Evolutionary conservation across 2,329 filamentous ascomycete species (phyloP).

Genomic region (Pseudogymnoascus sp.): DNA sequence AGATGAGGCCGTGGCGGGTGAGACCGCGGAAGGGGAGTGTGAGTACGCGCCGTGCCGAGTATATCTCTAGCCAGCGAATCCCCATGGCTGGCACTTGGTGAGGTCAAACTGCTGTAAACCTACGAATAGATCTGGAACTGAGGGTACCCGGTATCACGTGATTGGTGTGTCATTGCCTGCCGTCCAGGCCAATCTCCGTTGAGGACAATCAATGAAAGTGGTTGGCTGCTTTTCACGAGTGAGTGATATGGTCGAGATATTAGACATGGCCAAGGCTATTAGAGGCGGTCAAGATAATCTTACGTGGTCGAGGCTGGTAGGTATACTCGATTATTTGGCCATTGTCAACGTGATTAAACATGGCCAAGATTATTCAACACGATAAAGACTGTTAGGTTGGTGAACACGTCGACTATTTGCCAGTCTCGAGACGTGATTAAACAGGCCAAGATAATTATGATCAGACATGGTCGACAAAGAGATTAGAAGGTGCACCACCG

Average conservation of each 20-base stretch:
- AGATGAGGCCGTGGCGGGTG: background rate
- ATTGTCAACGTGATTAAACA: background rate
- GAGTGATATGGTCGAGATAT: background rate
- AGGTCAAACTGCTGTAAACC: background rate
- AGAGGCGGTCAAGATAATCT: background rate
- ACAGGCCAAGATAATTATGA: background rate
- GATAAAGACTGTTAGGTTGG: too few relatives aligned
- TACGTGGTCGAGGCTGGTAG: background rate
- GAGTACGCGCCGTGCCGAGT: background rate
- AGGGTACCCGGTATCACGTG: background rate
- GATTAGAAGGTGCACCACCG: background rate
- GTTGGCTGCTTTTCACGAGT: background rate
- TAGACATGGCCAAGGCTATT: background rate
- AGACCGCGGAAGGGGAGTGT: background rate
- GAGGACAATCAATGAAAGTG: background rate
- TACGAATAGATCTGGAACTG: background rate
- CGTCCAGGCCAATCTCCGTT: background rate
- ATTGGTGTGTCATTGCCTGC: background rate
- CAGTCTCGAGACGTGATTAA: background rate
- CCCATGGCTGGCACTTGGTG: background rate
- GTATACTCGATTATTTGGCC: background rate
- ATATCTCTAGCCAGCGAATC: background rate
- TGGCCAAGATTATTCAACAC: background rate
- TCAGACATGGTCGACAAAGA: background rate
- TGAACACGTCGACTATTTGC: too few relatives aligned